phyloP scores from a whole-genome alignment of 2,329 filamentous ascomycete genomes.

The Xylariaceae sp. region DNA sequence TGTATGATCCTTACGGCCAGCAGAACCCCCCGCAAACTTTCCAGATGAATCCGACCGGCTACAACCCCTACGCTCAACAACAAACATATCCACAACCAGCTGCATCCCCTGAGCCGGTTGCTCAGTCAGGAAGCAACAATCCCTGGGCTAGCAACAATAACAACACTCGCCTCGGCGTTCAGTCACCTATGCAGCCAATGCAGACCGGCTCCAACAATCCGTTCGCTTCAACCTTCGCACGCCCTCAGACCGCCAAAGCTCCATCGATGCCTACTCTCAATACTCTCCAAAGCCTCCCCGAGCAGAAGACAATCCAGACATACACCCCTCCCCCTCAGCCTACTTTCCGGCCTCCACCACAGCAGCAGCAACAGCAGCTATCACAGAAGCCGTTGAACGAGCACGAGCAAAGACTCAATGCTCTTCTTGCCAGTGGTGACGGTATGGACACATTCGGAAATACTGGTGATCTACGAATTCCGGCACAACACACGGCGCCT shows the following conservation, averaged over 20 bases:
- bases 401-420: slow-evolving; percentile 80
- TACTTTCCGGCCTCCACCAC: slow-evolving; percentile 50
- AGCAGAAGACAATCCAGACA: slow-evolving; percentile 78
- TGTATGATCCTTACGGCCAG: slow-evolving; percentile 72
- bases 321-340: slow-evolving; percentile 49
- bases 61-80: slow-evolving; percentile 60
- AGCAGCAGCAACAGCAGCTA: slow-evolving; percentile 50
- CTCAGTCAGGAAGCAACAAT: slow-evolving; percentile 87
- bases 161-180: slow-evolving; percentile 53
- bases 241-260: slow-evolving; percentile 61
- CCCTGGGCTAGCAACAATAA: slow-evolving; percentile 77
- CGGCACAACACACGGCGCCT: slow-evolving; percentile 93
- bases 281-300: slow-evolving; percentile 65
- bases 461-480: slow-evolving; percentile 93
- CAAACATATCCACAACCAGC: slow-evolving; percentile 51
- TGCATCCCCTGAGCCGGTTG: slow-evolving; percentile 61
- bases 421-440: slow-evolving; percentile 83
- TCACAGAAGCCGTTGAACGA: slow-evolving; percentile 64
- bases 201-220: slow-evolving; percentile 98
- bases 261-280: slow-evolving; percentile 73
- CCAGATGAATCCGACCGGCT: slow-evolving; percentile 59
- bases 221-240: slow-evolving; percentile 78
- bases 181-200: slow-evolving; percentile 75
- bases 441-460: slow-evolving; percentile 98
- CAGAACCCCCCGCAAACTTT: slow-evolving; percentile 53